These are phyloP conservation scores for Xylaria castorea DNA, from an alignment of 495 filamentous ascomycete species.

Conservation along the genomic window DNA sequence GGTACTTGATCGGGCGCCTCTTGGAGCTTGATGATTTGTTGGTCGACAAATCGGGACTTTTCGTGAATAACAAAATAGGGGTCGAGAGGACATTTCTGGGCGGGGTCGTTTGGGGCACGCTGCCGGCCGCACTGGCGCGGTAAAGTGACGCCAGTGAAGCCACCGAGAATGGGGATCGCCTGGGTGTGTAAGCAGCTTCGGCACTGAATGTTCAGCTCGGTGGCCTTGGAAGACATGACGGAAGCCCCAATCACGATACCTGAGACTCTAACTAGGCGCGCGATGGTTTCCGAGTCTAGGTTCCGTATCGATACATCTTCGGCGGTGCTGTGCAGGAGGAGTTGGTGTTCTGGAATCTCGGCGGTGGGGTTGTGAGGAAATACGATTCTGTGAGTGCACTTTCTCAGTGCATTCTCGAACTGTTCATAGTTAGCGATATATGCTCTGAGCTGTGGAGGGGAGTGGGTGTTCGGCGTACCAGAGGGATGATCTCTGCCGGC, in stretches of 20 bases:
- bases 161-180: slow-evolving; percentile 74
- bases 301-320: slow-evolving; percentile 93
- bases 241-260: slow-evolving; percentile 98
- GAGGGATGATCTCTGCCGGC: slow-evolving; percentile 89
- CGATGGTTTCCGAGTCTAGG: slow-evolving; percentile 90
- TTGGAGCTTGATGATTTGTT: slow-evolving; percentile 97
- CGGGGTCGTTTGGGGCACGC: slow-evolving; percentile 62
- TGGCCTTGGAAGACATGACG: slow-evolving; percentile 95
- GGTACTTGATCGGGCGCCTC: slow-evolving; percentile 98
- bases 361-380: slow-evolving; percentile 73
- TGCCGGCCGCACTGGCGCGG: slow-evolving; percentile 76
- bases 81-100: slow-evolving; percentile 83
- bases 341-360: slow-evolving; percentile 85
- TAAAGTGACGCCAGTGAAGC: slow-evolving; percentile 84
- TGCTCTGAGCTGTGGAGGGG: not conserved
- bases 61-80: slow-evolving; percentile 96
- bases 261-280: slow-evolving; percentile 91
- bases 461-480: slow-evolving; percentile 60
- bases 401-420: slow-evolving; percentile 90
- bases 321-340: slow-evolving; percentile 91
- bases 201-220: slow-evolving; percentile 84
- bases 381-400: slow-evolving; percentile 91
- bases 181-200: slow-evolving; percentile 81
- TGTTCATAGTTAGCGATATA: slow-evolving; percentile 43
- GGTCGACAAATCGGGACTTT: slow-evolving; percentile 93